A percentile compares a stretch with the other conserved stretches of the same genome.
phyloP scores from a whole-genome alignment of 495 filamentous ascomycete species.

The Xylaria acuta region DNA sequence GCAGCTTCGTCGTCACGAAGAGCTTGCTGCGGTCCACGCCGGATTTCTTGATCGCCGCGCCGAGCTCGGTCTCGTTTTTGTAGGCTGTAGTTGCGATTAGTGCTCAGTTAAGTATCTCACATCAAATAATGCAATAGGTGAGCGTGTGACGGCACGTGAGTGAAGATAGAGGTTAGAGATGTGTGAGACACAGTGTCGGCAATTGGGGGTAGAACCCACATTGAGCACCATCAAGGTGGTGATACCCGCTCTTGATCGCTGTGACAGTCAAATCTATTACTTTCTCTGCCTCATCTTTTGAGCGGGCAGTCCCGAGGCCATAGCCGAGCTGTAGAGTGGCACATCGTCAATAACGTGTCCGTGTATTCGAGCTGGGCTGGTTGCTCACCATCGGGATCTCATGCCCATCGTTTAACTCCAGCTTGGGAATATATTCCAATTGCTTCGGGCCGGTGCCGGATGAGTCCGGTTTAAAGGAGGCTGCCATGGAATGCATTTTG shows the following conservation, averaged over 20 bases:
- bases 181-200: not conserved
- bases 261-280: slow-evolving; percentile 67
- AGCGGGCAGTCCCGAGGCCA: slow-evolving; percentile 63
- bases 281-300: slow-evolving; percentile 52
- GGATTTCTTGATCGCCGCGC: slow-evolving; percentile 72
- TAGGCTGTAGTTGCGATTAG: slow-evolving; percentile 59
- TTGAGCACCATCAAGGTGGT: slow-evolving; percentile 82
- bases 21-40: slow-evolving; percentile 70
- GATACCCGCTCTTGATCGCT: slow-evolving; percentile 73
- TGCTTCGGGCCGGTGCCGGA: slow-evolving; percentile 44
- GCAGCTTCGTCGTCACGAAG: slow-evolving; percentile 78
- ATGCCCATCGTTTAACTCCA: slow-evolving; percentile 76
- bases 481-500: slow-evolving; percentile 47
- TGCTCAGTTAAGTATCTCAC: not conserved
- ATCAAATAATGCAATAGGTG: too few species aligned
- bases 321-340: slow-evolving; percentile 66
- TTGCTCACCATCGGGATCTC: slow-evolving; percentile 71
- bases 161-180: not conserved
- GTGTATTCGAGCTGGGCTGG: not conserved
- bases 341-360: not conserved
- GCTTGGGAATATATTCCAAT: slow-evolving; percentile 42
- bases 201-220: slow-evolving; percentile 38
- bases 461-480: slow-evolving; percentile 37
- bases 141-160: slow-evolving; percentile 6
- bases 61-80: slow-evolving; percentile 78